Evolutionary conservation across 2,329 filamentous ascomycete species (phyloP).

Genomic region (Bipolaris gigantea): DNA sequence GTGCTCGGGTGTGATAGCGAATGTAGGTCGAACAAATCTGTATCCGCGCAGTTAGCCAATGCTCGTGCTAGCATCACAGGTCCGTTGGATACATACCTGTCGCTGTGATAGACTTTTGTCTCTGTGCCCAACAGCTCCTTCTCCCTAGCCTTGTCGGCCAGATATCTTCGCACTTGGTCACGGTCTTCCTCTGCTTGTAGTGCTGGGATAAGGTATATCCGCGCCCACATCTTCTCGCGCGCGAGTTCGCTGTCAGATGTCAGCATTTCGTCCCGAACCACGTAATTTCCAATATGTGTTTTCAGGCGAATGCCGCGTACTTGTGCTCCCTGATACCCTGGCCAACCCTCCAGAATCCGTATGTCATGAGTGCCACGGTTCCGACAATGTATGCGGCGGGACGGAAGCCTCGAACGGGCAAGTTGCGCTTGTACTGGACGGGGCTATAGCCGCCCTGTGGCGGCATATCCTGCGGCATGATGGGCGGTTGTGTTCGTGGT

Average conservation of each 20-base stretch:
- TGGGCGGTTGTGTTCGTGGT: conserved; percentile 43
- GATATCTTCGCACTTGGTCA: conserved; percentile 84
- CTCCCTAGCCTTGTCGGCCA: conserved; percentile 86
- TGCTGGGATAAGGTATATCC: conserved; percentile 90
- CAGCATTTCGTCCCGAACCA: conserved; percentile 12
- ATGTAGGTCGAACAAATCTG: conserved; percentile 71
- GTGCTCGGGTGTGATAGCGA: conserved; percentile 68
- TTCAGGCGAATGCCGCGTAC: conserved; percentile 58
- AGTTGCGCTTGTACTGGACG: conserved; percentile 97
- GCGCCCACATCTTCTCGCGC: conserved; percentile 97
- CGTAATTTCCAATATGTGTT: background rate
- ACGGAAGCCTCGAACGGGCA: conserved; percentile 87
- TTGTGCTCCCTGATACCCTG: conserved; percentile 87
- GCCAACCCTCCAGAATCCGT: conserved; percentile 86
- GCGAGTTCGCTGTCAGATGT: conserved; percentile 73
- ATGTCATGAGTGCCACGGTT: conserved; percentile 77
- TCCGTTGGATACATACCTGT: conserved; percentile 67
- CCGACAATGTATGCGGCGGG: conserved; percentile 77
- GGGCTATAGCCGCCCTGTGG: conserved; percentile 91
- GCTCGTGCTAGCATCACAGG: background rate
- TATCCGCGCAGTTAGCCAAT: conserved; percentile 10
- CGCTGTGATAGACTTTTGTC: conserved; percentile 82
- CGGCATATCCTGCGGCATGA: conserved; percentile 97
- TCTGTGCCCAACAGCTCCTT: conserved; percentile 85
- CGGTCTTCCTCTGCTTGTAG: conserved; percentile 97